Evolutionary conservation across 805 yeast species (phyloP), one percentile per base, ranked within the genome.

Genomic region (Wickerhamomyces subpelliculosus): DNA sequence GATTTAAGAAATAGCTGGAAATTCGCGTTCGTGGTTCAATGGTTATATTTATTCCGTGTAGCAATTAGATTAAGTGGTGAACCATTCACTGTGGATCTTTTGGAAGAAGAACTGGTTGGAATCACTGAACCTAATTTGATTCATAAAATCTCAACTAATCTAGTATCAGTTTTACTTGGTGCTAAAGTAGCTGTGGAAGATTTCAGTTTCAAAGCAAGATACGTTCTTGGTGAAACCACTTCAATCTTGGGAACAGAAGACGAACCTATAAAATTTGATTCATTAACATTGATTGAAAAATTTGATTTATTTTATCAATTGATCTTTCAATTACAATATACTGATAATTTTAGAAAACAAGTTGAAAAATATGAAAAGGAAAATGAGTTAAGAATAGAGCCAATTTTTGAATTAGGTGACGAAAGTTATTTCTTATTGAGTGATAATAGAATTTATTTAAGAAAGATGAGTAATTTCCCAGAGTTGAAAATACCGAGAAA

Each of bases 21-120:
- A 29, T 70, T 58, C 43, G 60, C 64, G 9, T 65, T 53, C 38
- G 56, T 68, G 3, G 55, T 75, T 11, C 75, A 78, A 54, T 79
- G 85, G 85, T 53, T 78, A 21, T 68, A 67, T 43, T 61, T 68
- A 34, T 69, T 72, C 53, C 69, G 78, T 38, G 77, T 75, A 19
- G 64, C 67, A 35, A 54, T 78, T 26, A 73, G 66, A 46, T 54
- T 80, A 38, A 61, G 62, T 11, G 60, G 64, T 7, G 84, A 78
- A 38, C 64, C 64, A 11, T 74, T 79, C 46, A 81, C 78, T 47
- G 69, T 71, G 8, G 80, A 77, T 41, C 38, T 48, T 60, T 71
- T 79, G 42, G 87, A 80, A 49, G 78, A 78, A 48, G 87, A 80
- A 46, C 58, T 80, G 12, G 60, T 77, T 20, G 71, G 70, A 0